Base-by-base conservation (phyloP, 2,329 filamentous ascomycete genomes). In the Exophiala calicioides region DNA sequence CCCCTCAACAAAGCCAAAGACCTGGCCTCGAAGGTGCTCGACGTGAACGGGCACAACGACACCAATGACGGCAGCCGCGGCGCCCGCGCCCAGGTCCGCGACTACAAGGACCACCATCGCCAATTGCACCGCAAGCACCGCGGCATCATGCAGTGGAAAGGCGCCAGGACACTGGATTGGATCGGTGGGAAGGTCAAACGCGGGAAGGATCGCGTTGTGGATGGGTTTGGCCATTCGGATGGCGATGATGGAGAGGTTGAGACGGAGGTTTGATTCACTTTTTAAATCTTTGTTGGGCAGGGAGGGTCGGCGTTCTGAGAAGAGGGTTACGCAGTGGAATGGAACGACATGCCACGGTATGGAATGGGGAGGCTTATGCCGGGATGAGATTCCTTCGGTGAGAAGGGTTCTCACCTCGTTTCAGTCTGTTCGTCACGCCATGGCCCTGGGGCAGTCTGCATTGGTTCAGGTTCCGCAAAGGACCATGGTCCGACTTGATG, bases 131-230 rank as follows among this genome's bases (percentile, higher is more conserved):
- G 83, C 37, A 77, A 79, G 60, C 82, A 89, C 59, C 69, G 82
- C 16, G 85, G 85, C 0, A 61, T 85, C 30, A 89, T 89, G 85
- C 85, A 89, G 67, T 89, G 84, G 81, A 78, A 76, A 72, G 64
- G 77, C 59, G 77, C 73, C 15, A 71, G 71, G 62, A 80, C 66
- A 43, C 66, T 71, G 47, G 78, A 82, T 58, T 78, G 77, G 64
- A 73, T 84, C 48, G 79, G 80, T 59, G 77, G 81, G 29, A 79
- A 80, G 44, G 74, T 80, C 1, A 73, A 75, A 50, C 67, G 74
- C 20, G 69, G 77, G 3, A 72, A 73, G 56, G 65, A 69, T 33
- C 68, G 69, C 50, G 59, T 77, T 3, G 61, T 62, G 29, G 64
- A 67, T 3, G 27, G 73, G 15, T 81, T 86, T 55, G 73, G 80